Evolutionary conservation across 768 basidiomycete species (phyloP), one percentile per base, ranked within the genome.

Genomic region (Naematelia aurantialba): DNA sequence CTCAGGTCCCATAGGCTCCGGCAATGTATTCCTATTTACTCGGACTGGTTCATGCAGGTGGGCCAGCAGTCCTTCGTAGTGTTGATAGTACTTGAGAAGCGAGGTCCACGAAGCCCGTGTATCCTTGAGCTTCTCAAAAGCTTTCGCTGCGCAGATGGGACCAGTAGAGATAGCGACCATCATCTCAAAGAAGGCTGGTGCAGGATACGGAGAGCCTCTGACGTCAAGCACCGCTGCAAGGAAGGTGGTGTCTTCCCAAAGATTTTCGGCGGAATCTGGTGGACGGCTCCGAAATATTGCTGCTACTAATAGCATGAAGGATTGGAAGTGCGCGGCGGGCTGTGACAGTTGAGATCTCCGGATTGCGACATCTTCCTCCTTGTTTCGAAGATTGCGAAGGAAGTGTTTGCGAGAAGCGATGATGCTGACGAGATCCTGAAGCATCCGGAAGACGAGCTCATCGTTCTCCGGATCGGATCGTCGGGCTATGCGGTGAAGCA

Each of bases 51-150:
- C 68, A 55, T 58, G 65, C 8, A 68, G 52, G 46, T 65, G 64
- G 29, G 68, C 66, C 55, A 73, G 62, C 45, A 66, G 63, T 8
- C 66, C 68, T 25, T 54, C 56, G 48, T 66, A 73, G 49, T 73
- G 67, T 39, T 68, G 65, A 51, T 70, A 70, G 54, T 68, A 70
- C 52, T 68, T 68, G 67, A 68, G 66, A 8, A 73, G 31, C 1
- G 45, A 56, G 14, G 51, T 42, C 71, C 68, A 72, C 3, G 56
- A 50, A 11, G 63, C 34, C 53, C 67, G 56, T 4, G 68, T 66
- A 22, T 73, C 71, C 44, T 67, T 70, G 58, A 73, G 56, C 47
- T 61, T 63, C 55, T 70, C 69, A 48, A 65, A 68, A 19, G 66
- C 57, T 39, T 65, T 66, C 5, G 65, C 56, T 10, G 72, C 66